phyloP scores from a whole-genome alignment of 495 filamentous ascomycete genomes.

The Hypoxylon intermedium region DNA sequence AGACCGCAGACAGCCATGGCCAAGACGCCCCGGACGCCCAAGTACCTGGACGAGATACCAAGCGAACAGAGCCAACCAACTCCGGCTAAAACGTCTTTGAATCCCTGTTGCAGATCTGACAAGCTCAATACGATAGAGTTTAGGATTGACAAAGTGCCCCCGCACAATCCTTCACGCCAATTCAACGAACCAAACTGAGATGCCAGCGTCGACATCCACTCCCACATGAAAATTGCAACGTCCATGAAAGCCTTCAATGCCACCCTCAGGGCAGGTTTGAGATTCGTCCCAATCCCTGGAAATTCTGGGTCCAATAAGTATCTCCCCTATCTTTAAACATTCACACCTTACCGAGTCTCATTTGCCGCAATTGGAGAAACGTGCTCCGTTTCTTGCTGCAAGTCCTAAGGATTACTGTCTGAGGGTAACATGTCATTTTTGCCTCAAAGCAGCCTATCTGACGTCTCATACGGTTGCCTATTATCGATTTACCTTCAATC shows the following conservation, averaged over 20 bases:
- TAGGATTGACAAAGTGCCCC: constrained; percentile 36
- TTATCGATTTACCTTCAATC: not conserved
- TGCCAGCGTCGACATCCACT: constrained; percentile 3
- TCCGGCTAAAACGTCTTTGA: constrained; percentile 34
- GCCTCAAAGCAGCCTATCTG: constrained; percentile 3
- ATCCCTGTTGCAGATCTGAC: constrained; percentile 41
- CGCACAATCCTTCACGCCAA: constrained; percentile 25
- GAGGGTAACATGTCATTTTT: constrained; percentile 16
- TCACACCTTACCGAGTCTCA: constrained; percentile 12
- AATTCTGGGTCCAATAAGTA: constrained; percentile 35
- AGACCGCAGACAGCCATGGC: constrained; percentile 5
- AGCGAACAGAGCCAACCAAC: constrained; percentile 34
- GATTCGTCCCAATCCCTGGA: constrained; percentile 26
- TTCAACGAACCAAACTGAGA: constrained; percentile 17
- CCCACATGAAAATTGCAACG: constrained; percentile 10
- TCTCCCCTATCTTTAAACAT: constrained; percentile 16
- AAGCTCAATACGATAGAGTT: constrained; percentile 38
- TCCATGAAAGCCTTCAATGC: constrained; percentile 26
- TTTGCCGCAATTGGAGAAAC: constrained; percentile 35
- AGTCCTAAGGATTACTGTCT: constrained; percentile 11
- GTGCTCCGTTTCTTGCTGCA: constrained; percentile 17
- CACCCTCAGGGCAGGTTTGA: constrained; percentile 30
- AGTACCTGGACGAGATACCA: constrained; percentile 39
- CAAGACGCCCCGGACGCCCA: constrained; percentile 39
- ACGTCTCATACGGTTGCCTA: not conserved